Percentiles rank a stretch among this genome's conserved stretches.
Evolutionary conservation across 2,329 filamentous ascomycete species (phyloP).

Genomic region (Chaetomiaceae sp.): DNA sequence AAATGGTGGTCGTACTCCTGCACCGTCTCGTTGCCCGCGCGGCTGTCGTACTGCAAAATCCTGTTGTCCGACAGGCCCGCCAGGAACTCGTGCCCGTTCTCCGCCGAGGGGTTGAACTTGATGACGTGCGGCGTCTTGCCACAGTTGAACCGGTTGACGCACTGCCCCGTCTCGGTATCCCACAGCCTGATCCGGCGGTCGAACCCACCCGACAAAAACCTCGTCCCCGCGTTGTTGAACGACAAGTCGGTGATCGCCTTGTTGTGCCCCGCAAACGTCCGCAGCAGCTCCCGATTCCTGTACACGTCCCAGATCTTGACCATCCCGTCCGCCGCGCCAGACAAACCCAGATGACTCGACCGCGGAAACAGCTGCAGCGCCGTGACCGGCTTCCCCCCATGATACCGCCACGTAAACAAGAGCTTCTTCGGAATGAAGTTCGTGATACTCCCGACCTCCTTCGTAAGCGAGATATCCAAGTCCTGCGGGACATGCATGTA

Average conservation of each 20-base stretch:
- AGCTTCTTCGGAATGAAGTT: slow-evolving; percentile 95
- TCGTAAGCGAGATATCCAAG: slow-evolving; percentile 75
- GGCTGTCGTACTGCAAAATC: slow-evolving; percentile 92
- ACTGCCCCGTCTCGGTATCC: slow-evolving; percentile 93
- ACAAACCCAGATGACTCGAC: slow-evolving; percentile 83
- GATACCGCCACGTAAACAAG: slow-evolving; percentile 81
- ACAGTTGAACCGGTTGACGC: slow-evolving; percentile 80
- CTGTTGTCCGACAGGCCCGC: slow-evolving; percentile 99
- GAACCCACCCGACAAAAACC: slow-evolving; percentile 87
- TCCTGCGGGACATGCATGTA: slow-evolving; percentile 98
- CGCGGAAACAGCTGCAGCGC: slow-evolving; percentile 83
- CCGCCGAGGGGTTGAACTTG: slow-evolving; percentile 78
- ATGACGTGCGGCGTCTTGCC: slow-evolving; percentile 94
- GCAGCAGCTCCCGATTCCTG: slow-evolving; percentile 78
- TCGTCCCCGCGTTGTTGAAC: slow-evolving; percentile 75
- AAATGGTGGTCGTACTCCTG: slow-evolving; percentile 99
- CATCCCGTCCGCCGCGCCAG: slow-evolving; percentile 82
- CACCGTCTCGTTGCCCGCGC: slow-evolving; percentile 68
- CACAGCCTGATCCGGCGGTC: slow-evolving; percentile 96
- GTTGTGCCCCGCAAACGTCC: slow-evolving; percentile 84
- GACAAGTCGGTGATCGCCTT: slow-evolving; percentile 86
- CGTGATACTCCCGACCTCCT: slow-evolving; percentile 71
- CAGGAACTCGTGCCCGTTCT: slow-evolving; percentile 80
- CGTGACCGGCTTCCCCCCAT: slow-evolving; percentile 79
- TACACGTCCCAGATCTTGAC: slow-evolving; percentile 95